Evolutionary conservation across 306 rosid genomes (phyloP).

Genomic region (Argentina anserina): DNA sequence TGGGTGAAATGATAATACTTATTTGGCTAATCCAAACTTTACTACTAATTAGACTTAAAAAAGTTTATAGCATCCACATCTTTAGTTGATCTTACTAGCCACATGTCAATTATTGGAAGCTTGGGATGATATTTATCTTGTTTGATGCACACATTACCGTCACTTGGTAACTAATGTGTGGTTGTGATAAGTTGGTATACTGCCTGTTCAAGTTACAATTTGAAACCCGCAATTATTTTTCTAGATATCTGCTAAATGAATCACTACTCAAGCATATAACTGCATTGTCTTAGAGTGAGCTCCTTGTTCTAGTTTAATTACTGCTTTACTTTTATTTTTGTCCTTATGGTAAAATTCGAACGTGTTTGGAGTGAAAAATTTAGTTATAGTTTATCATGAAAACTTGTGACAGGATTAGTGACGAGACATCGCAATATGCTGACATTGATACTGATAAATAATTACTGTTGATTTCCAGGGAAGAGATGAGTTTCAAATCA

Average conservation of each 20-base stretch:
- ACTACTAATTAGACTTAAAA: neutral
- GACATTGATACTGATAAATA: slow-evolving; percentile 22
- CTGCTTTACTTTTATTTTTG: neutral
- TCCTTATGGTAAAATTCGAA: neutral
- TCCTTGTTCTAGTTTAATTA: neutral
- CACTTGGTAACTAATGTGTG: neutral
- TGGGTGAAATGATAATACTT: neutral
- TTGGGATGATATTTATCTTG: neutral
- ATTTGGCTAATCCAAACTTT: neutral
- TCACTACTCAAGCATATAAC: neutral
- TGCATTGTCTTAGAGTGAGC: neutral
- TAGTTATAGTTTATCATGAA: neutral
- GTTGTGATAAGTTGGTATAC: neutral
- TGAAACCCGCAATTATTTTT: neutral
- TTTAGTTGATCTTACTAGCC: neutral
- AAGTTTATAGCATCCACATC: neutral
- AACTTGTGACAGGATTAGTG: neutral
- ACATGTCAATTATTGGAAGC: neutral
- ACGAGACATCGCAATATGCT: slow-evolving; percentile 2
- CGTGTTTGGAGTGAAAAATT: neutral
- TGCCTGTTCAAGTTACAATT: neutral
- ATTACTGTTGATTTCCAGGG: slow-evolving; percentile 60
- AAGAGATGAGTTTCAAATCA: slow-evolving; percentile 94
- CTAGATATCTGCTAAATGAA: neutral
- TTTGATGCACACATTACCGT: neutral